Evolutionary conservation across 1,139 yeast species (phyloP), one percentile per base, ranked within the genome.

Genomic region (Yamadazyma oceani): DNA sequence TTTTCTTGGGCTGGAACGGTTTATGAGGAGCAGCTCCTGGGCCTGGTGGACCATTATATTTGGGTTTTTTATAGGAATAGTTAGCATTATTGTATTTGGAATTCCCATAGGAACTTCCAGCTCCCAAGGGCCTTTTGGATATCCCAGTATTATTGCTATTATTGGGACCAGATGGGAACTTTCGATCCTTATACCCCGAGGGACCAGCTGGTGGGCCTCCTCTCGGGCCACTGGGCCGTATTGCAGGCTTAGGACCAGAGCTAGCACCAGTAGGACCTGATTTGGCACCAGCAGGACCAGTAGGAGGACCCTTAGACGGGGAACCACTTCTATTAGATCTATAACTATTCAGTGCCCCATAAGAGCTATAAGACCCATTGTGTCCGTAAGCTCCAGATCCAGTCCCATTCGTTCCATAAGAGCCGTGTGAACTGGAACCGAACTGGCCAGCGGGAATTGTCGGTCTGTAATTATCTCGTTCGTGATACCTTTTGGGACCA

Each of bases 401-500:
- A 2, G 39, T 11, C 14, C 38, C 40, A 15, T 27, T 37, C 12
- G 27, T 31, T n/a, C 14, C 28, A 15, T 19, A 19, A 19, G 21
- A 19, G 8, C 21, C 21, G 8, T 19, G 21, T 6, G 21, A 19
- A 19, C 21, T 19, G 21, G 21, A 19, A 6, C 39, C 30, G 8
- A 34, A 29, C 13, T 28, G 14, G 8, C 14, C 16, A 12, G 25
- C 6, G n/a, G 33, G 33, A 6, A 19, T 27, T 10, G 35, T 7
- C 5, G 35, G 35, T 28, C 59, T 39, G 35, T 54, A 53, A 31
- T 45, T 46, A 36, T 55, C 58, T 26, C 58, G 40, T 35, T 50
- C 48, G 25, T 42, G 48, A 23, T 37, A 47, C 26, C 48, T 19
- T 28, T 44, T 51, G 12, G 57, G 51, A 8, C 55, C 56, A 8